Base-by-base conservation (phyloP, 2,329 filamentous ascomycete species). In the Colletotrichum falcatum region DNA sequence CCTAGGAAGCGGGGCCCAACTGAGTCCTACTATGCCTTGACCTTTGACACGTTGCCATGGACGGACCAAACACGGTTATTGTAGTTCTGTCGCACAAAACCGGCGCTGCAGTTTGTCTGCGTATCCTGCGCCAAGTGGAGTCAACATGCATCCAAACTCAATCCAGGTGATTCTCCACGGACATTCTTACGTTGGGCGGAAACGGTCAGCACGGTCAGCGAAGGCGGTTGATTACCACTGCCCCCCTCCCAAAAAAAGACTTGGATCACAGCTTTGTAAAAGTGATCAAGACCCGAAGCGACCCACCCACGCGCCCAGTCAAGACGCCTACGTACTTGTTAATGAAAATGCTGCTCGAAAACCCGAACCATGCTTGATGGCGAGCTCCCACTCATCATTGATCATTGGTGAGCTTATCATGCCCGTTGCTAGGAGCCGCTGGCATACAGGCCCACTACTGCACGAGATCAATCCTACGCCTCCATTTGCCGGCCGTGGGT, bases 401-500 rank as follows among this genome's bases (percentile, higher is more conserved):
- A 49, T 39, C 44, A 28, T n/a, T 61, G 59, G 59, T 5, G 16
- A 61, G 48, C 48, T 62, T 23, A 33, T 30, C 60, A 28, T 42
- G 60, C 23, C 46, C 44, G 33, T 28, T 28, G 35, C 35, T 48
- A 11, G 46, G 14, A 49, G 26, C 16, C 42, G 35, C 18, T 62
- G 23, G 35, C 46, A 53, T 53, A 42, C 30, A 14, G 44, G 23
- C 23, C 26, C 58, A 18, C 33, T 33, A 33, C 28, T 35, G 33
- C 44, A 35, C 20, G 5, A 35, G 11, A n/a, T 20, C 39, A 14
- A 39, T 2, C 44, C 18, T 46, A 33, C 35, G 30, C 44, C 16
- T 30, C 44, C 30, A 30, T 28, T 49, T 37, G 28, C 16, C 14
- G 26, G n/a, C 56, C 26, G 11, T 12, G 30, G 12, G 7, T 20